Percentiles rank a stretch among this genome's conserved stretches.
These are phyloP conservation scores for Candolleomyces efflorescens DNA, from an alignment of 768 basidiomycete genomes.

Conservation along the genomic window DNA sequence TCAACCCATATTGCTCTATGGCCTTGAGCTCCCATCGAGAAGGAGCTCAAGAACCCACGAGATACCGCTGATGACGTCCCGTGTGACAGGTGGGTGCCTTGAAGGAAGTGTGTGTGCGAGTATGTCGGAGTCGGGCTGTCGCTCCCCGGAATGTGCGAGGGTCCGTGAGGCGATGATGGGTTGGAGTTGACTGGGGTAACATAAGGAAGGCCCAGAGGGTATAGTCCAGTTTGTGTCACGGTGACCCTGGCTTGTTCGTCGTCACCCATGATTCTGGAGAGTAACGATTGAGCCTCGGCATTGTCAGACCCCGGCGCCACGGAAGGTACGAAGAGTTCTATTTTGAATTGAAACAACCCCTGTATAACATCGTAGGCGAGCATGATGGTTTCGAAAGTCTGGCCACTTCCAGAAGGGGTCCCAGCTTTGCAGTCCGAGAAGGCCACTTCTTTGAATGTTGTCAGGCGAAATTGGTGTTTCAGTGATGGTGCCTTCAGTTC, in stretches of 20 bases:
- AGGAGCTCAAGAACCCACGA: constrained; percentile 48
- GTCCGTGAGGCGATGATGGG: background rate
- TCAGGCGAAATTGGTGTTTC: constrained; percentile 20
- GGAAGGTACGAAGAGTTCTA: constrained; percentile 16
- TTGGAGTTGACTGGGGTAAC: constrained; percentile 7
- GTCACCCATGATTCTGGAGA: background rate
- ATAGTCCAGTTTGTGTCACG: constrained; percentile 39
- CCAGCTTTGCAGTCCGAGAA: constrained; percentile 27
- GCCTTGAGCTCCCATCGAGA: constrained; percentile 43
- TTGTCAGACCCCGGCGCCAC: background rate
- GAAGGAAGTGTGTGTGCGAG: constrained; percentile 6
- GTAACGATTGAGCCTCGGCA: constrained; percentile 5
- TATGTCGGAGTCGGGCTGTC: constrained; percentile 4
- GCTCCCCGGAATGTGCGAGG: background rate
- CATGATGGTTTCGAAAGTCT: constrained; percentile 26
- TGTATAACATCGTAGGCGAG: constrained; percentile 42
- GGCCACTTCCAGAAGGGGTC: constrained; percentile 11
- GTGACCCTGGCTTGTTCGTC: constrained; percentile 13
- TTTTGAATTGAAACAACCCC: constrained; percentile 47
- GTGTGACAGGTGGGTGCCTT: background rate
- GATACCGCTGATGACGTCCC: constrained; percentile 12
- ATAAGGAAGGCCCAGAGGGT: constrained; percentile 31
- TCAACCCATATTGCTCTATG: constrained; percentile 56
- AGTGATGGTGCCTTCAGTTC: constrained; percentile 6
- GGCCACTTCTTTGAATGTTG: constrained; percentile 41